Conservation (phyloP, 805 yeast species). For the Cyberlindnera bimundalis region DNA sequence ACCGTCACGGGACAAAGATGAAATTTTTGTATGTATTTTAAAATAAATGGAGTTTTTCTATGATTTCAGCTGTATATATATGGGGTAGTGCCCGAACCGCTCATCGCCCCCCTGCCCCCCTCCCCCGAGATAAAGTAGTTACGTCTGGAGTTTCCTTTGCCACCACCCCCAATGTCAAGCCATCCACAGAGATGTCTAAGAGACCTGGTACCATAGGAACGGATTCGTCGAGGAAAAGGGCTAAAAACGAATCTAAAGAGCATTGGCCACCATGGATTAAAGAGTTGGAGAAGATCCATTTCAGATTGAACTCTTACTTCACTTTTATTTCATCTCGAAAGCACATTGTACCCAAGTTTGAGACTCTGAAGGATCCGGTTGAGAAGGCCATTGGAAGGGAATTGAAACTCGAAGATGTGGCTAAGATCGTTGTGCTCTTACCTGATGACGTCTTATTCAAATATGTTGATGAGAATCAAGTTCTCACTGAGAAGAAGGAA, state of each 20-base stretch:
- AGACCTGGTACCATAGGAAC: too few species aligned
- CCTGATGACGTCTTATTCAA: constrained; percentile 70
- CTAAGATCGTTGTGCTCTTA: constrained; percentile 55
- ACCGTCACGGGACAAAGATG: neutral
- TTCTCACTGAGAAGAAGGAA: constrained; percentile 36
- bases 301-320: constrained; percentile 54
- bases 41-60: too few species aligned
- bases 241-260: constrained; percentile 4
- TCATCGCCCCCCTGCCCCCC: too few species aligned
- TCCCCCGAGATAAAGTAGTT: too few species aligned
- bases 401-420: constrained; percentile 52
- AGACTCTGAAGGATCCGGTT: constrained; percentile 48
- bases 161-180: too few species aligned
- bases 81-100: neutral
- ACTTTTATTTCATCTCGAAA: constrained; percentile 61
- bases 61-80: too few species aligned
- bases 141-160: too few species aligned
- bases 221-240: too few species aligned
- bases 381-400: constrained; percentile 45
- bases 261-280: constrained; percentile 32
- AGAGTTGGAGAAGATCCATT: constrained; percentile 46
- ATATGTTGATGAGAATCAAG: constrained; percentile 76
- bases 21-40: too few species aligned
- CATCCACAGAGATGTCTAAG: too few species aligned
- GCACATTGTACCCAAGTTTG: constrained; percentile 56